Evolutionary conservation across 192 early-diverging fungal genomes (phyloP), one percentile per base, ranked within the genome.

Genomic region (Chytriomyces sp.): DNA sequence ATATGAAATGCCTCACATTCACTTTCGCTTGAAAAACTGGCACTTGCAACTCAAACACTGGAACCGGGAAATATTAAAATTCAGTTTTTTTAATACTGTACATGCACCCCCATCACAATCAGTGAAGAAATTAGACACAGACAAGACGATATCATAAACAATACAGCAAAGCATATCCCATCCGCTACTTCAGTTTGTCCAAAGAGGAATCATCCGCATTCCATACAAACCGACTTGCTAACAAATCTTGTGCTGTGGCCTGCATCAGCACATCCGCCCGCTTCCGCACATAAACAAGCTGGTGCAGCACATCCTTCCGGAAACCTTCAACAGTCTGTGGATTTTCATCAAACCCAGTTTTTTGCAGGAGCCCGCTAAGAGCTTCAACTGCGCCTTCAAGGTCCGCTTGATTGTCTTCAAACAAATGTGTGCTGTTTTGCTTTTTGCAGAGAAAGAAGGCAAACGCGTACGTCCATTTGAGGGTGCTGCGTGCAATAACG

Each of bases 381-480:
- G 91, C 86, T 84, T 99, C 97, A 9, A 95, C 95, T 11, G 96
- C 96, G 88, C 96, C 93, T 80, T 99, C 96, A 18, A 99, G 82
- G 77, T 98, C 95, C 6, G 91, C 86, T 87, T 99, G 97, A 84
- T 99, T 98, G 81, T 97, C 94, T 81, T 98, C 96, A 84, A 98
- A 99, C 26, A 99, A 82, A 18, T 86, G 92, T 16, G 94, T 96
- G 78, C 91, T 85, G 84, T 98, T 98, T 76, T 90, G 88, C 45
- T 90, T 83, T 16, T 82, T 75, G 20, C 20, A 13, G 80, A 99
- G 88, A 75, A 96, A 99, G 85, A 93, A 99, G 0, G 96, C 97
- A 81, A 99, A 93, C 6, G 91, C 92, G 82, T 98, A 99, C 0
- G 97, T 96, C 98, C 98, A 99, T 76, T 95, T 97, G 26, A 99